Evolutionary conservation across 208 protist genomes (phyloP), one percentile per base, ranked within the genome.

Genomic region (Wallacemonas sp.): DNA sequence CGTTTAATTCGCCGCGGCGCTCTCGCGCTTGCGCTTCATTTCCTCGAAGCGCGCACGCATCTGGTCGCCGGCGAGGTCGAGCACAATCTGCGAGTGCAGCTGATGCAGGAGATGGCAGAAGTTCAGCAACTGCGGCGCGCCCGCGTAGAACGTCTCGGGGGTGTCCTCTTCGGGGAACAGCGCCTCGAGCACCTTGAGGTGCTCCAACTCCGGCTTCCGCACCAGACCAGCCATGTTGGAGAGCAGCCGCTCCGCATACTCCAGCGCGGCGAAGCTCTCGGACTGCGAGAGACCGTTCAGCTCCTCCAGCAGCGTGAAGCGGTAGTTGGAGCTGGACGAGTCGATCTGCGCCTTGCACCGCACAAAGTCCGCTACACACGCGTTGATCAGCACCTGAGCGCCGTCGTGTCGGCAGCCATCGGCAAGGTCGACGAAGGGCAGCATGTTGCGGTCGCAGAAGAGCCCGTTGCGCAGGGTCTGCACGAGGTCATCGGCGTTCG

Each of bases 251-350:
- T 94, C 85, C 6, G 71, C 70, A 39, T 84, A 75, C 57, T 88
- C 85, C 33, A 97, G 79, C 54, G 92, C 80, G 6, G 77, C 71
- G 66, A 84, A 97, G 60, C 81, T 89, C 63, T 91, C 79, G 19
- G 87, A 94, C 72, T 95, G 87, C 30, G 80, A 90, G 46, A 97
- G 76, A 32, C 91, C 91, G 74, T 97, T 97, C n/a, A 92, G 79
- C 39, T 92, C 79, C 63, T 94, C 85, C 37, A 97, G 85, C 26
- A 86, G 60, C 9, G 87, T 92, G 67, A 91, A 90, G 68, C 83
- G 82, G 73, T 89, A 93, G 72, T 92, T 91, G 10, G 73, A 81
- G 34, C 87, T 82, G 17, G 75, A 75, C 13, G 82, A 82, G 68
- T 92, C 82, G 63, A 93, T 81, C 76, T 97, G 89, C 27, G 91